These are phyloP conservation scores for Exophiala aquamarina DNA, from an alignment of 2,329 filamentous ascomycete species.

Conservation along the genomic window DNA sequence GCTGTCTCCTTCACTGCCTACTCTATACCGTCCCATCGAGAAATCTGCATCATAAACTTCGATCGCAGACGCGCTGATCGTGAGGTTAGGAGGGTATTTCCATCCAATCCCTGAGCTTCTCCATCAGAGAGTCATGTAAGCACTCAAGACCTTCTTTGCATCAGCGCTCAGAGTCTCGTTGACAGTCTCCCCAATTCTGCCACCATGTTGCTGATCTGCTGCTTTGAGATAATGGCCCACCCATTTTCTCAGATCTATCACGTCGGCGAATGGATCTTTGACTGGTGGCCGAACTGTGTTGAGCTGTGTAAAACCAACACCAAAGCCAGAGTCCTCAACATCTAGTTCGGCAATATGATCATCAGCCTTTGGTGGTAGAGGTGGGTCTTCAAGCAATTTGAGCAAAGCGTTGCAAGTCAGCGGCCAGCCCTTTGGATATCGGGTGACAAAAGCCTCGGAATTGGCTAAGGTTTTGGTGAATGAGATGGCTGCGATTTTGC, in stretches of 20 bases:
- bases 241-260: constrained; percentile 78
- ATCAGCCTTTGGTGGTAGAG: constrained; percentile 68
- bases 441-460: constrained; percentile 76
- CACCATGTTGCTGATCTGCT: constrained; percentile 71
- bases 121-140: constrained; percentile 43
- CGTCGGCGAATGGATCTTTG: constrained; percentile 81
- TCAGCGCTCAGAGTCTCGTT: constrained; percentile 67
- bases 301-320: constrained; percentile 88
- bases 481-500: constrained; percentile 90
- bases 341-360: constrained; percentile 84
- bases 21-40: no score
- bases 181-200: constrained; percentile 70
- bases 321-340: constrained; percentile 92
- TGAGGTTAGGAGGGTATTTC: no score
- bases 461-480: constrained; percentile 90
- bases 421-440: constrained; percentile 86
- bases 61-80: no score
- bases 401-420: constrained; percentile 88
- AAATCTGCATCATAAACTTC: no score
- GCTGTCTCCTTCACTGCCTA: no score
- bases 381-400: constrained; percentile 85
- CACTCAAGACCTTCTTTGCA: constrained; percentile 48
- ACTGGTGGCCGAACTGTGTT: constrained; percentile 79
- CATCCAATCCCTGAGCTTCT: no score
- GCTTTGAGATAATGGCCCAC: constrained; percentile 77